Evolutionary conservation across 1,284 basidiomycete species (phyloP).

Genomic region (Ceratobasidium sp.): DNA sequence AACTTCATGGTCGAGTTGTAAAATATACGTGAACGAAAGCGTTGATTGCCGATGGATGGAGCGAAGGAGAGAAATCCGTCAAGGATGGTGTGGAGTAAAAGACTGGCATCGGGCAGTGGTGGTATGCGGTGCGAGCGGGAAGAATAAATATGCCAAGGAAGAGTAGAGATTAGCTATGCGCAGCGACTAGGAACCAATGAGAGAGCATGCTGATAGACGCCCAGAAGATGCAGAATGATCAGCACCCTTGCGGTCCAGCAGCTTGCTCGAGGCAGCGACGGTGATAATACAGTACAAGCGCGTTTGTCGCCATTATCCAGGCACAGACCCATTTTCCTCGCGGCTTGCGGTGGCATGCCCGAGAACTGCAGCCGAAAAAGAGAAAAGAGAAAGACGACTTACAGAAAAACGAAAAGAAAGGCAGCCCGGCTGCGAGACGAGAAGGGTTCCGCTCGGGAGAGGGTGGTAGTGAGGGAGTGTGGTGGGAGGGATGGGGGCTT

Average conservation of each 20-base stretch:
- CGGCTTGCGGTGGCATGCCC: neutral
- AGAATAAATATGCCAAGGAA: conserved; percentile 24
- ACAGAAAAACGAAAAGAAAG: conserved; percentile 40
- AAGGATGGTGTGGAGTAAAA: conserved; percentile 41
- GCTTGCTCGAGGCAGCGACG: neutral
- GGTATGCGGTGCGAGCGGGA: conserved; percentile 21
- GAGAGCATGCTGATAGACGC: conserved; percentile 39
- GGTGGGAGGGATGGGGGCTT: conserved; percentile 26
- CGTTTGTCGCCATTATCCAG: conserved; percentile 11
- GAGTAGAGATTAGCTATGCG: conserved; percentile 13
- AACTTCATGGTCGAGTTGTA: conserved; percentile 40
- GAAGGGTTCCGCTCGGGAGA: conserved; percentile 1
- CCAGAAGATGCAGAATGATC: neutral
- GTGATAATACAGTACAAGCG: conserved; percentile 1
- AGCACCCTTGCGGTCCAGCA: conserved; percentile 40
- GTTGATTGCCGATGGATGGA: conserved; percentile 38
- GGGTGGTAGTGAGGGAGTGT: conserved; percentile 22
- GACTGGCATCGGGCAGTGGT: conserved; percentile 38
- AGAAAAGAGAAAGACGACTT: conserved; percentile 18
- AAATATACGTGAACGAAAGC: conserved; percentile 30
- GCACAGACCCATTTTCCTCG: neutral
- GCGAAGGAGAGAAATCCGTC: conserved; percentile 45
- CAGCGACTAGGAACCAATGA: conserved; percentile 12
- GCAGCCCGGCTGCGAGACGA: conserved; percentile 41
- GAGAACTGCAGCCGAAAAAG: neutral